Evolutionary conservation across 2,329 filamentous ascomycete species (phyloP).

Genomic region (Aureobasidium sp.): DNA sequence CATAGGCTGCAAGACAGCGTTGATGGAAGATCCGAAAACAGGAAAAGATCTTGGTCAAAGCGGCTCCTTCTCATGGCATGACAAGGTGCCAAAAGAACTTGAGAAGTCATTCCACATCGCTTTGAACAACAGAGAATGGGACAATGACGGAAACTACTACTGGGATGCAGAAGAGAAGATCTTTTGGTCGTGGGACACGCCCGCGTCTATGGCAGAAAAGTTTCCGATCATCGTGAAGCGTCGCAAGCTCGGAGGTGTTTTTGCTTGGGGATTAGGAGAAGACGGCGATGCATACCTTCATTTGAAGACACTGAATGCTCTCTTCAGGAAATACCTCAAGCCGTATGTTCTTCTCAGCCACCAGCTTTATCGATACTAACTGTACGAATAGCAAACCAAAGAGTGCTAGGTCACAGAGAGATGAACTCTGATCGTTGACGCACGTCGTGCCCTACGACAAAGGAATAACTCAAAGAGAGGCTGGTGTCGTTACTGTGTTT

Average conservation of each 20-base stretch:
- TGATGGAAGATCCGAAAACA: conserved; percentile 51
- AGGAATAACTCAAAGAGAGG: background rate
- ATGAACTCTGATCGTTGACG: background rate
- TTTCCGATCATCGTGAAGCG: conserved; percentile 50
- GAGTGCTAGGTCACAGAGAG: background rate
- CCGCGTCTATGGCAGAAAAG: conserved; percentile 52
- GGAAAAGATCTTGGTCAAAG: conserved; percentile 34
- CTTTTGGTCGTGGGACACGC: conserved; percentile 70
- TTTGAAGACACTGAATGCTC: conserved; percentile 33
- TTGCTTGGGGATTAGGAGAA: conserved; percentile 68
- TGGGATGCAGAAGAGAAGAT: conserved; percentile 51
- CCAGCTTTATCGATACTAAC: background rate
- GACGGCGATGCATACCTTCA: conserved; percentile 40
- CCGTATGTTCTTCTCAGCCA: background rate
- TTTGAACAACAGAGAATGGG: conserved; percentile 44
- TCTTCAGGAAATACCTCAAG: conserved; percentile 5
- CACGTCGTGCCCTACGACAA: background rate
- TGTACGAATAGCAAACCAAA: background rate
- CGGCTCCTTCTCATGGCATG: conserved; percentile 18
- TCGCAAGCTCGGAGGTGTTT: conserved; percentile 57
- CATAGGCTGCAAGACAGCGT: conserved; percentile 50
- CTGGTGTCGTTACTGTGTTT: too few species aligned
- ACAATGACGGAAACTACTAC: conserved; percentile 57
- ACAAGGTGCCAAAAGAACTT: conserved; percentile 43
- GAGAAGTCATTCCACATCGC: conserved; percentile 51